Base-by-base conservation (phyloP, 257 asterid genomes). In the Penstemon barbatus region DNA sequence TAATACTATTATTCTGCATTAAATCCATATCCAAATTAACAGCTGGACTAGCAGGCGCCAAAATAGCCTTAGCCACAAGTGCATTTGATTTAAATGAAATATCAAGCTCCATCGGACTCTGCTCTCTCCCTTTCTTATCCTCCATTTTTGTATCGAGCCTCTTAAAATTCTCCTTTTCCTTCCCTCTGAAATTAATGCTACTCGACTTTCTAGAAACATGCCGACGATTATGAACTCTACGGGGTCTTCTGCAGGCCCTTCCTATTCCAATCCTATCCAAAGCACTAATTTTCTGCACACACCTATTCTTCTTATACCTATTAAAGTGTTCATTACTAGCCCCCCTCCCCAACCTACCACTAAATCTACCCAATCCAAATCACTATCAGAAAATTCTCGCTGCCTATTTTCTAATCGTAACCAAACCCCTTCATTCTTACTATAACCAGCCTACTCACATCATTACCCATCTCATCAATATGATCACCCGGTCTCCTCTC, bases 1-100 rank as follows among this genome's bases (percentile, higher is more conserved):
- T 54, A 63, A 61, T 33, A 69, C 78, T 76, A 61, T 68, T 78
- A 63, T 63, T 46, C 73, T 78, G 50, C 15, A 53, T 66, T 49
- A 71, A 71, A 58, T 46, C 73, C 25, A 62, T 72, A 64, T 65
- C 75, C 0, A 67, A 68, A 46, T 76, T 80, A 63, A 49, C 67
- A 63, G 44, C 72, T 41, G 87, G 73, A 78, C 71, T 60, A 57
- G 89, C 69, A 40, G 90, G 80, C 8, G 84, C 72, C 84, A 80
- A 77, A 75, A 83, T 78, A 79, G 90, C 85, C 81, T 87, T 86
- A 13, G 96, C 96, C 48, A 89, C 86, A 49, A 90, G 86, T 60
- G 95, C 76, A 82, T 88, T 87, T 60, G 98, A 89, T 80, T 84
- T 86, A 60, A 86, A 89, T 3, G 92, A 84, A 68, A 89, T 89